Base-by-base conservation (phyloP, 2,329 filamentous ascomycete genomes). In the Apiospora arundinis region DNA sequence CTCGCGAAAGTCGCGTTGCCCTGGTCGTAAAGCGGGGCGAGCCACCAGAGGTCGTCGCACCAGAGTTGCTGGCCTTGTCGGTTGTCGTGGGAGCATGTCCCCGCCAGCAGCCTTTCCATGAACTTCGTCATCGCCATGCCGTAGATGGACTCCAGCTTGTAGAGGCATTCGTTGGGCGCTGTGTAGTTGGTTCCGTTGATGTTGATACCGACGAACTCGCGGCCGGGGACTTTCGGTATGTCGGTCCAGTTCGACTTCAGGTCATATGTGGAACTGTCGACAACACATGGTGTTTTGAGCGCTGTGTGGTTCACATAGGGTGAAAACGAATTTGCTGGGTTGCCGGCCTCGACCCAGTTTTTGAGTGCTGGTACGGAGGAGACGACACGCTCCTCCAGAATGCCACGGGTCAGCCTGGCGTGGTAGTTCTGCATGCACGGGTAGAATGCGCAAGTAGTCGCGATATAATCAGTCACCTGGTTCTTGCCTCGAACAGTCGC, bases 391-490 rank as follows among this genome's bases (percentile, higher is more conserved):
- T 76, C 75, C 9, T 68, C 46, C 12, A 76, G 69, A 7, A 71
- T 46, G 6, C 74, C 74, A 3, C 45, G 45, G 42, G 71, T 68
- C 44, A 76, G 56, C 40, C 44, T 63, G 32, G 73, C 74, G 11
- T 74, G 12, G 49, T 73, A 76, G 63, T 74, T 76, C 60, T 74
- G 72, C 23, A 75, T 48, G 21, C 74, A 76, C 1, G 74, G 72
- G 23, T 75, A 76, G 9, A 76, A 66, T 23, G 73, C 67, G 37
- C 74, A 76, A 9, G 74, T 73, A 1, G 73, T 72, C 14, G 73
- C 74, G 7, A 75, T 67, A 21, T 73, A 69, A 42, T 73, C 73
- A 37, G 67, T 60, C 1, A 65, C n/a, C 14, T 56, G 49, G 14
- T 32, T 32, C 14, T 18, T 25, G 14, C 49, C 25, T 9, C 23